These are phyloP conservation scores for Spinacia oleracea DNA, from an alignment of 179 eudicot genomes.

Conservation along the genomic window DNA sequence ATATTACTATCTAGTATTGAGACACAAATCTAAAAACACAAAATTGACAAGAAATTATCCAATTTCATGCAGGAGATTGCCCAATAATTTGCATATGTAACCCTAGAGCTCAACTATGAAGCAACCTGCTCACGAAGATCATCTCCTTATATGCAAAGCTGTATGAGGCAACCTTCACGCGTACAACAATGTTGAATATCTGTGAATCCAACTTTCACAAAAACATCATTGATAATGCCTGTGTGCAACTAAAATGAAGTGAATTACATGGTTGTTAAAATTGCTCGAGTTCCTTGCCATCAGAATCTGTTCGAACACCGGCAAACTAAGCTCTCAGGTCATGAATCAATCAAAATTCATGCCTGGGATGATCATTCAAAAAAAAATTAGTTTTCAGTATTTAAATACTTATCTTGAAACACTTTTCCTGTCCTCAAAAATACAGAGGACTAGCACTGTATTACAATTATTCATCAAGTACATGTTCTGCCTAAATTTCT, in stretches of 20 bases:
- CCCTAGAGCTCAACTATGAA: constrained; percentile 48
- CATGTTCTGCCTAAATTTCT: constrained; percentile 5
- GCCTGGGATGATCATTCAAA: background rate
- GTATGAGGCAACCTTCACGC: too few relatives aligned
- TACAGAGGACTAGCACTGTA: constrained; percentile 13
- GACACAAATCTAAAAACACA: too few relatives aligned
- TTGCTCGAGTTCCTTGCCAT: background rate
- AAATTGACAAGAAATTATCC: constrained; percentile 53
- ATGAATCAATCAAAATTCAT: background rate
- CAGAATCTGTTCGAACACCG: background rate
- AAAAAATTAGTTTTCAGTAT: background rate
- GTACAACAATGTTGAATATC: too few relatives aligned
- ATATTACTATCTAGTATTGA: too few relatives aligned
- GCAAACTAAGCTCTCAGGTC: background rate
- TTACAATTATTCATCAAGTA: constrained; percentile 25
- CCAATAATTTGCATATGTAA: constrained; percentile 54
- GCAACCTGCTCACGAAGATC: constrained; percentile 68
- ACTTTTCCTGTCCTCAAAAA: constrained; percentile 5
- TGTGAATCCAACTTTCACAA: too few relatives aligned
- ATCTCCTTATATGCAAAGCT: too few relatives aligned
- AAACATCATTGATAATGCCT: too few relatives aligned
- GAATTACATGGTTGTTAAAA: background rate
- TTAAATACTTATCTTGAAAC: constrained; percentile 10
- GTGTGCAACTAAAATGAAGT: background rate
- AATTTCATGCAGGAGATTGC: constrained; percentile 90